Evolutionary conservation across 2,329 filamentous ascomycete genomes (phyloP), one percentile per base, ranked within the genome.

Genomic region (Fusarium multiceps): DNA sequence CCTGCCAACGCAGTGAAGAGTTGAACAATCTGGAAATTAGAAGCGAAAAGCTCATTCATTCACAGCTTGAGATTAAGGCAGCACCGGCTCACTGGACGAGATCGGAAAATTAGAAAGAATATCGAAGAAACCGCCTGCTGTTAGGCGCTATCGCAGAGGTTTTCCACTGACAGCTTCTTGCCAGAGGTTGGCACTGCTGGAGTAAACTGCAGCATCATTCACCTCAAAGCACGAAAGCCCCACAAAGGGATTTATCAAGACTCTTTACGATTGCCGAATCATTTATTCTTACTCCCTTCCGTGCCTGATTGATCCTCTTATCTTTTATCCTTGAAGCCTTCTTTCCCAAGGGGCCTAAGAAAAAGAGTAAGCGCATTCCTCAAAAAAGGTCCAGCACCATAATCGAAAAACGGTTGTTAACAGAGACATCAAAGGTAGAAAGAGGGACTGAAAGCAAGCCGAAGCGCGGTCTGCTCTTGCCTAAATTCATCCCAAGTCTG

Each of bases 131-230:
- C 47, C 16, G 21, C 40, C 28, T 60, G 37, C 25, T 37, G 30
- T 30, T 49, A 42, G 48, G 40, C 51, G 59, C 54, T 50, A 48
- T 53, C 53, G 41, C 53, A 56, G 53, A 56, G 48, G 41, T 34
- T 41, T 59, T 61, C 27, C 27, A 43, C 46, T 59, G 47, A 47
- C 60, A 55, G 48, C 46, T 56, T 60, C 42, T 54, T 68, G 71
- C 56, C 71, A 68, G 68, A 42, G 54, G 58, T 54, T 63, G 46
- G 46, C 71, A 74, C 59, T 73, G 71, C 45, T 46, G 55, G 27
- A 56, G 42, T 55, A 43, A 55, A 60, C 40, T 43, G 25, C 53
- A 55, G 43, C 27, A 48, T 42, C 46, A 42, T 53, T 46, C 16
- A 55, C 37, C 46, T 25, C n/a, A 16, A 28, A 54, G 46, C 30